These are phyloP conservation scores for Scolecobasidium constrictum DNA, from an alignment of 2,329 filamentous ascomycete species.

Conservation along the genomic window DNA sequence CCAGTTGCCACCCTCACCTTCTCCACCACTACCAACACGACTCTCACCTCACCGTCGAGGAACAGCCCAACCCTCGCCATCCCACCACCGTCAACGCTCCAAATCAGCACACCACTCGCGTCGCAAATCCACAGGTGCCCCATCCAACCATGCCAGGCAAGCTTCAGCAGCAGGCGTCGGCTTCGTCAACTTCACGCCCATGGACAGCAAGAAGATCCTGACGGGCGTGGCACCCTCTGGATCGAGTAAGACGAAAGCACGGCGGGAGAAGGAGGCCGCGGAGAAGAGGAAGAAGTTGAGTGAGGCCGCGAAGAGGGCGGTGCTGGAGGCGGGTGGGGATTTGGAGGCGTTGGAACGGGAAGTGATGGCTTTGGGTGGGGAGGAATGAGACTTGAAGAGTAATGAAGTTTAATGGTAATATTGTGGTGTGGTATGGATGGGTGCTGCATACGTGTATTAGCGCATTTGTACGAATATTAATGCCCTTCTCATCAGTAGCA, in stretches of 20 bases:
- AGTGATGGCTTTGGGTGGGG: constrained; percentile 21
- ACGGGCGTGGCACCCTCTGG: constrained; percentile 86
- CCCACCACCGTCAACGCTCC: not conserved
- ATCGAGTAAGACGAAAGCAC: constrained; percentile 86
- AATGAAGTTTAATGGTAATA: not conserved
- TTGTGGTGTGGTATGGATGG: not conserved
- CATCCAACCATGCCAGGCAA: not conserved
- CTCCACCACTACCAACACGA: not conserved
- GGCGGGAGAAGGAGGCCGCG: constrained; percentile 75
- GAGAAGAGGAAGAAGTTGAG: constrained; percentile 62
- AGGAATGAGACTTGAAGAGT: not conserved
- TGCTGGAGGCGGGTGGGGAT: constrained; percentile 62
- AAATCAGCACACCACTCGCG: constrained; percentile 1
- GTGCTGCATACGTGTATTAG: no score
- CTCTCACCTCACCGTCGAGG: not conserved
- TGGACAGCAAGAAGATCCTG: constrained; percentile 68
- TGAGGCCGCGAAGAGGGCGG: constrained; percentile 57
- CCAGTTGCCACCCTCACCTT: not conserved
- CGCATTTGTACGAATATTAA: no score
- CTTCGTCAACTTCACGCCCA: constrained; percentile 86
- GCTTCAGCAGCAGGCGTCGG: constrained; percentile 37
- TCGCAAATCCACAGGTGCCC: not conserved
- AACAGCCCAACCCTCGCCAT: constrained; percentile 1
- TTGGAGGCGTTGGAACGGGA: constrained; percentile 28
- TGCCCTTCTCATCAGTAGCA: no score